These are phyloP conservation scores for Blastocystis sp. DNA, from an alignment of 352 stramenopile genomes.

Conservation along the genomic window DNA sequence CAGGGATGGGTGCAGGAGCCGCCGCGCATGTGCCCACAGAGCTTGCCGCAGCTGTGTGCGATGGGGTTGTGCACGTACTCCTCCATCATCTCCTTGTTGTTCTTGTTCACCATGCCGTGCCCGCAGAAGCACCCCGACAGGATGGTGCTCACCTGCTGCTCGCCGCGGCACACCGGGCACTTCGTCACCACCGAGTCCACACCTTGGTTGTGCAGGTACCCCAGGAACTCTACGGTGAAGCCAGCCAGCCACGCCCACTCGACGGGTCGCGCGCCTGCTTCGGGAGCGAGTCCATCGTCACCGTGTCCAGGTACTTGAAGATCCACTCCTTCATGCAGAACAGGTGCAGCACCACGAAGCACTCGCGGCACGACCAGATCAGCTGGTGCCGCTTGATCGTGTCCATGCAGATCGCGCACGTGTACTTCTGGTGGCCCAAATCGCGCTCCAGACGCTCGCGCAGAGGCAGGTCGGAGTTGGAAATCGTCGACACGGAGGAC, in stretches of 20 bases:
- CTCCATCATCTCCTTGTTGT: background rate
- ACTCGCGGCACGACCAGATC: slow-evolving; percentile 61
- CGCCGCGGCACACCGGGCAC: slow-evolving; percentile 49
- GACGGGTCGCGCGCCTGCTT: slow-evolving; percentile 22
- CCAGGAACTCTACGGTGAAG: slow-evolving; percentile 18
- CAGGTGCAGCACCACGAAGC: slow-evolving; percentile 55
- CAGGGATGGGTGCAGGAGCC: slow-evolving; percentile 63
- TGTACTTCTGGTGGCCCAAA: slow-evolving; percentile 26
- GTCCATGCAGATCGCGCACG: slow-evolving; percentile 67
- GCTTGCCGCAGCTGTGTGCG: slow-evolving; percentile 67
- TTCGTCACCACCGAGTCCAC: slow-evolving; percentile 23
- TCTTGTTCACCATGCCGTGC: slow-evolving; percentile 22
- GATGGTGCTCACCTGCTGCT: slow-evolving; percentile 38
- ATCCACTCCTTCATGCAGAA: slow-evolving; percentile 69
- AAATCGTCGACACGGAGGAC: slow-evolving; percentile 1
- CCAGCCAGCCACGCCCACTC: background rate
- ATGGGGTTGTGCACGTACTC: background rate
- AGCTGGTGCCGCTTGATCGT: slow-evolving; percentile 14
- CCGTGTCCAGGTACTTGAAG: slow-evolving; percentile 53
- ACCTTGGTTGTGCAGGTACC: slow-evolving; percentile 42
- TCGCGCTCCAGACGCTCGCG: slow-evolving; percentile 56
- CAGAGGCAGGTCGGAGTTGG: slow-evolving; percentile 35
- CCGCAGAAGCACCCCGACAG: slow-evolving; percentile 68
- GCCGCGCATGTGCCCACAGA: slow-evolving; percentile 52
- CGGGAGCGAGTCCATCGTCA: slow-evolving; percentile 26